Base-by-base conservation (phyloP, 2,329 filamentous ascomycete genomes). In the Boeremia lycopersici region DNA sequence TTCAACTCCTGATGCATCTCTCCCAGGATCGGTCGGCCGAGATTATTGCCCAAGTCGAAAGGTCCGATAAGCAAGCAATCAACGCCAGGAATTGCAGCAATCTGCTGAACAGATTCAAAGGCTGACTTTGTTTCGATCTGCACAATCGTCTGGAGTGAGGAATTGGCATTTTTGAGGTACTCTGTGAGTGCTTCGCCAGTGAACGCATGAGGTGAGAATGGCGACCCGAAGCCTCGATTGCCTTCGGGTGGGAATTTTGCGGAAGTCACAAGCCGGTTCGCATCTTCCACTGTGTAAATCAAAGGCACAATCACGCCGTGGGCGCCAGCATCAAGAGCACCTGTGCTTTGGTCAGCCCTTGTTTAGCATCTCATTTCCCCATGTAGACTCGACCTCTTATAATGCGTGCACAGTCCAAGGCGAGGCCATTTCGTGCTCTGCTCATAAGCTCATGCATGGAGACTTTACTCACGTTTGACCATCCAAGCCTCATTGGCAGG, bases 401-500 rank as follows among this genome's bases (percentile, higher is more conserved):
- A 29, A 31, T 19, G 15, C 6, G 9, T 26, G 38, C 13, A 4
- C 8, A 12, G 4, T 7, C 15, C 4, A 17, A 2, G 7, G n/a
- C 3, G 2, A 12, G n/a, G 5, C 7, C 15, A 19, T 17, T 10
- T 19, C 15, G 15, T 9, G 17, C 13, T 5, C 15, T 12, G 9
- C n/a, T 12, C n/a, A n/a, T 10, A 5, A 31, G 3, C 13, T 42
- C 12, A 11, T 42, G 25, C 13, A 17, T 6, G 7, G 7, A 4
- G 25, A 34, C 8, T 13, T n/a, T 25, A 64, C 74, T 53, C 68
- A 78, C 84, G 75, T 67, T 86, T 86, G 53, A 86, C 82, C 82
- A 85, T 84, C 83, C 82, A 86, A 42, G 80, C 77, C 71, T 86
- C 82, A 51, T 84, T 84, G 25, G 81, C 82, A 12, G 82, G 77